phyloP scores from a whole-genome alignment of 2,329 filamentous ascomycete genomes.

The Ceratocystiopsis minuta region DNA sequence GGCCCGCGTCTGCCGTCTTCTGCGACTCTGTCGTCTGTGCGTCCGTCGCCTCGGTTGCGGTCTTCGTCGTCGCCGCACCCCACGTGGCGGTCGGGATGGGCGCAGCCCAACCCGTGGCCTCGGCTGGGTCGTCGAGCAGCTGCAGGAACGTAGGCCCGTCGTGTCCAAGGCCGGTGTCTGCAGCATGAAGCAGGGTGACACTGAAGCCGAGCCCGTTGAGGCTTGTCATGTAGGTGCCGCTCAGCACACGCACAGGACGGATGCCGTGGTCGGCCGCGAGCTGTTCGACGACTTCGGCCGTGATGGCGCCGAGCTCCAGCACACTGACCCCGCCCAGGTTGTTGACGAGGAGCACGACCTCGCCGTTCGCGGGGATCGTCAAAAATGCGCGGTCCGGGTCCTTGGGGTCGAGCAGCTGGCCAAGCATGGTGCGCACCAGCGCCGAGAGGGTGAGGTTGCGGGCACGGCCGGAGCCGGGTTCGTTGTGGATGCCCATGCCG shows the following conservation, averaged over 20 bases:
- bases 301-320: conserved; percentile 55
- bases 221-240: conserved; percentile 62
- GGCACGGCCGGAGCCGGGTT: conserved; percentile 36
- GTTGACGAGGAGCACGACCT: conserved; percentile 55
- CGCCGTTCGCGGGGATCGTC: conserved; percentile 40
- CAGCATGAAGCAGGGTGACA: conserved; percentile 49
- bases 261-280: conserved; percentile 38
- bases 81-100: conserved; percentile 46
- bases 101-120: conserved; percentile 53
- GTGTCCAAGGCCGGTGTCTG: conserved; percentile 37
- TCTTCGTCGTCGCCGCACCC: conserved; percentile 28
- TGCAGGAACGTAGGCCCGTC: conserved; percentile 46
- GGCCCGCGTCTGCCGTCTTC: too few relatives aligned
- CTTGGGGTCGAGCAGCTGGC: conserved; percentile 44
- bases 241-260: conserved; percentile 44
- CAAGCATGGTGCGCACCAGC: conserved; percentile 47
- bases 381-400: conserved; percentile 58
- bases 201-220: conserved; percentile 62
- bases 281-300: conserved; percentile 48
- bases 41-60: conserved; percentile 7
- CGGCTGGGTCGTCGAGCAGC: conserved; percentile 49
- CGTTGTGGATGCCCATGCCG: conserved; percentile 68
- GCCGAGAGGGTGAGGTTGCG: conserved; percentile 31
- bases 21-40: conserved; percentile 22
- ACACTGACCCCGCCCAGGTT: conserved; percentile 62